Base-by-base conservation (phyloP, 2,329 filamentous ascomycete genomes). In the Ophiostoma piceae region DNA sequence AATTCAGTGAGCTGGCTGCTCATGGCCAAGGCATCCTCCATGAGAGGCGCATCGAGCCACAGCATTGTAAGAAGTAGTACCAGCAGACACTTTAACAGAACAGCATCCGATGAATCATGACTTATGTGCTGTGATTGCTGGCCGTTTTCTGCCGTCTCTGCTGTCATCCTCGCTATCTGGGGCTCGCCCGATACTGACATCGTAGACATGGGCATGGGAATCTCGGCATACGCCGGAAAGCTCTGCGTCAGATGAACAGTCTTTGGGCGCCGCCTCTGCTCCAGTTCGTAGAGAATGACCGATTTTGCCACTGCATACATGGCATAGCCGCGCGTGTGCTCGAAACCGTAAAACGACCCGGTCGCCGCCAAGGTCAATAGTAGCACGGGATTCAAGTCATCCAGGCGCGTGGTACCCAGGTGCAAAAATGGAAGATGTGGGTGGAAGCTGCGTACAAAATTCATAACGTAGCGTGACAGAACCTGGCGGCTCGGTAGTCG, bases 11-110 rank as follows among this genome's bases (percentile, higher is more conserved):
- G 68, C 43, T 66, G 57, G 29, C 39, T 66, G 62, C 57, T 66
- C 68, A 69, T 51, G 6, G 68, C 68, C 11, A 69, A 22, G n/a
- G 68, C 57, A 47, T 69, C 68, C 29, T 54, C 41, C 68, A 69
- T 66, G 3, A 64, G 37, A 1, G 68, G 68, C 6, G 14, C 57
- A 22, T 69, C 68, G 16, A 69, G 57, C 68, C 68, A 69, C 3
- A 43, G 6, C 60, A 64, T 69, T 4, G 57, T 64, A n/a, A 66
- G 41, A 1, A 69, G 16, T 26, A 57, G 22, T 14, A 57, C 51
- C 51, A 57, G 7, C 22, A 57, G 11, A 0, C 22, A 57, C 22
- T 57, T n/a, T 29, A 57, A 9, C 51, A 57, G 26, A 29, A 22
- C 22, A 57, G 3, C 51, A 57, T n/a, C 7, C n/a, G n/a, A 26